phyloP scores from a whole-genome alignment of 495 filamentous ascomycete genomes.

The Umbilicaria muhlenbergii region DNA sequence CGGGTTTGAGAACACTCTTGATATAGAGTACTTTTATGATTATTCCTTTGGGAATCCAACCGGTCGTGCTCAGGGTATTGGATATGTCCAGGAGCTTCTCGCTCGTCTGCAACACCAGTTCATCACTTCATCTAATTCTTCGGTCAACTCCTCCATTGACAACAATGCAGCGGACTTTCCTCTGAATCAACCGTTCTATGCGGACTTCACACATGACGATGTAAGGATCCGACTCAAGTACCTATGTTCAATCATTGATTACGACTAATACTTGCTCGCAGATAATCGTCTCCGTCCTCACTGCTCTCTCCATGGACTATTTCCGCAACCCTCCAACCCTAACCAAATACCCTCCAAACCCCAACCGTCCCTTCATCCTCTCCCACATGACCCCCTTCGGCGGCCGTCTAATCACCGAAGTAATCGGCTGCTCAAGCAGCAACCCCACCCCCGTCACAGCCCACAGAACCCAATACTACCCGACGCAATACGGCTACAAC shows the following conservation, averaged over 20 bases:
- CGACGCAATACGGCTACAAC: constrained; percentile 21
- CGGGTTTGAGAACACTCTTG: constrained; percentile 25
- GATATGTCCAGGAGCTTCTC: constrained; percentile 26
- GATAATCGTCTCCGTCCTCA: constrained; percentile 26
- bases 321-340: constrained; percentile 19
- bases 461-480: constrained; percentile 17
- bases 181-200: constrained; percentile 28
- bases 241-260: too few species aligned
- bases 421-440: constrained; percentile 19
- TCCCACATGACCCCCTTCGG: constrained; percentile 23
- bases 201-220: constrained; percentile 32
- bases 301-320: constrained; percentile 27
- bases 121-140: constrained; percentile 19
- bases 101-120: constrained; percentile 21
- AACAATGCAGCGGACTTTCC: constrained; percentile 27
- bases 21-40: constrained; percentile 25
- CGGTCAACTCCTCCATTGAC: constrained; percentile 24
- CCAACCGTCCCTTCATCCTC: constrained; percentile 20
- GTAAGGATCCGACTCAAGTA: constrained; percentile 6
- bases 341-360: constrained; percentile 18
- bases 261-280: too few species aligned
- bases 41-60: constrained; percentile 24
- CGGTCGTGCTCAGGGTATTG: constrained; percentile 24
- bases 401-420: constrained; percentile 22
- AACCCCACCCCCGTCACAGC: constrained; percentile 14